Evolutionary conservation across 331 rosid species (phyloP), one percentile per base, ranked within the genome.

Genomic region (Malus hybrid): DNA sequence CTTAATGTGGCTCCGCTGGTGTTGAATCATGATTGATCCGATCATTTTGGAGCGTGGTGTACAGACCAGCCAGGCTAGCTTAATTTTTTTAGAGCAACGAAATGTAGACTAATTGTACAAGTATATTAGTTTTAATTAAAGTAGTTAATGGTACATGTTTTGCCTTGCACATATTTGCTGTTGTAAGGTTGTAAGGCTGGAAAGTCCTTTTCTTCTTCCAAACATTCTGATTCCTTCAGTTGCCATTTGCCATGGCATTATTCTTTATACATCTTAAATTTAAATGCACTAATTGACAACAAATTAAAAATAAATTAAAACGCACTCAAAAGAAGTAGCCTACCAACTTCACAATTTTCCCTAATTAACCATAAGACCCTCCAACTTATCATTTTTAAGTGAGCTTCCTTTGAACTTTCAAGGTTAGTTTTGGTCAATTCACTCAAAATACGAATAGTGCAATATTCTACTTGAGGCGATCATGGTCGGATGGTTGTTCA

Each of bases 161-260:
- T 87, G 86, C 80, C 69, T 70, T 70, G 56, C 78, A 75, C 82
- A 79, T 74, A 74, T 85, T 76, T 77, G 89, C 87, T 89, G 91
- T 28, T 86, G 78, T 78, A 70, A 84, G 84, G 93, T 90, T 93
- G 98, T 7, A 7, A 36, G 42, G 42, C 42, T 36, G 42, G 97
- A 91, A 91, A 87, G 97, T 85, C 97, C 19, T 77, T 83, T 39
- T 87, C 89, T 78, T 80, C 83, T 67, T 67, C 86, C 97, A 74
- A 91, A 88, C 91, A 33, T 74, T 80, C 56, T 67, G 64, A 85
- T 80, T 83, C 85, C 80, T 63, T 75, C 81, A 65, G 63, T 76
- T 67, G 28, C 22, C 72, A 65, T 5, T 7, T 18, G 32, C 46
- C 39, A 24, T 55, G 31, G 65, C 28, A 14, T 70, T 32, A 13